These are phyloP conservation scores for Miscanthus sacchariflorus DNA, from an alignment of 202 grass and related monocot species.

Conservation along the genomic window DNA sequence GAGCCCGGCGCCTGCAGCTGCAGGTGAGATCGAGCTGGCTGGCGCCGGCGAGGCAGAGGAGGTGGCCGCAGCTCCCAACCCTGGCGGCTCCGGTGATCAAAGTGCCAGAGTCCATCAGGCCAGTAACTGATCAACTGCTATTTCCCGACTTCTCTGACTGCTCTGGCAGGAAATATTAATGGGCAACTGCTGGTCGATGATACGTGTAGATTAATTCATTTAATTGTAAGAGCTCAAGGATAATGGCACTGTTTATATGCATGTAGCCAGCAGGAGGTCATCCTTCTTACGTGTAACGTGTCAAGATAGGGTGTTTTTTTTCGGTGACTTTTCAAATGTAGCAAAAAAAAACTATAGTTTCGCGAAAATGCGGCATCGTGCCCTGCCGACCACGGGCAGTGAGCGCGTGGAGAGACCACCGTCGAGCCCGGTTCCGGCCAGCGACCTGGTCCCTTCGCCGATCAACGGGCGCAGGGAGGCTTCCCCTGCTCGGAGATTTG, in stretches of 20 bases:
- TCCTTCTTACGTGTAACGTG: not conserved
- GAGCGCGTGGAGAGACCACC: no score
- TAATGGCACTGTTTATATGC: not conserved
- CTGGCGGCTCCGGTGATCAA: not conserved
- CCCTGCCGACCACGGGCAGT: no score
- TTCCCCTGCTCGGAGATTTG: no score
- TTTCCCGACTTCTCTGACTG: not conserved
- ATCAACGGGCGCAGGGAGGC: no score
- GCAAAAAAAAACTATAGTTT: no score
- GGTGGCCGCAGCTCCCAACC: not conserved
- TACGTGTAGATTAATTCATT: not conserved
- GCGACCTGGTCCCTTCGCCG: no score
- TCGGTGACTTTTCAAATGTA: no score
- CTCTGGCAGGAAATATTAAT: not conserved
- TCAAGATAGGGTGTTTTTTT: not conserved
- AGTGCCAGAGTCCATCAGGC: not conserved
- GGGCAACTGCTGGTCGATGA: not conserved
- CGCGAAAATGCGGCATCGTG: no score
- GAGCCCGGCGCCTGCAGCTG: not conserved
- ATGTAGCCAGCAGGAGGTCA: not conserved
- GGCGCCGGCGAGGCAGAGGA: not conserved
- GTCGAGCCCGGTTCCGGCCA: no score
- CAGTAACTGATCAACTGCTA: not conserved
- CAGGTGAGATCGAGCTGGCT: constrained; percentile 27
- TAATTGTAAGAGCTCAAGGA: not conserved